phyloP scores from a whole-genome alignment of 192 early-diverging fungal species.

The Chytriomyces sp. region DNA sequence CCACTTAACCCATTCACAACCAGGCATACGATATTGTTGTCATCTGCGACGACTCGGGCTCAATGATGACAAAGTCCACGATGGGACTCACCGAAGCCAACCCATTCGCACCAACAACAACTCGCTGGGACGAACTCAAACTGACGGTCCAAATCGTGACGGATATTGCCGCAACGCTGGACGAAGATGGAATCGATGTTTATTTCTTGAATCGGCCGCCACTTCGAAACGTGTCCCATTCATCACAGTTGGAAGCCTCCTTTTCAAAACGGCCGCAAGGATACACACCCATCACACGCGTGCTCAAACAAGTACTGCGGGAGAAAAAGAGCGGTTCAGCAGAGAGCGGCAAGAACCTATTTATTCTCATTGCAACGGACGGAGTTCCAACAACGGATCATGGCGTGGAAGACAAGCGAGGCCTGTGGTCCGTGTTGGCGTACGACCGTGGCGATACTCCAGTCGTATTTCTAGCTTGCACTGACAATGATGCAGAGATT shows the following conservation, averaged over 20 bases:
- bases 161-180: slow-evolving; percentile 27
- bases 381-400: slow-evolving; percentile 17
- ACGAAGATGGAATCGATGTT: slow-evolving; percentile 34
- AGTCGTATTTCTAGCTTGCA: slow-evolving; percentile 18
- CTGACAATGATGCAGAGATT: slow-evolving; percentile 25
- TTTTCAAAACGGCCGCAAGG: background rate
- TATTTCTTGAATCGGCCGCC: slow-evolving; percentile 33
- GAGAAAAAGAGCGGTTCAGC: background rate
- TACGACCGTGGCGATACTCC: slow-evolving; percentile 16
- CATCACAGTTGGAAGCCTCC: background rate
- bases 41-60: slow-evolving; percentile 36
- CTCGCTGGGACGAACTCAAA: slow-evolving; percentile 40
- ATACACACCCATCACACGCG: slow-evolving; percentile 29
- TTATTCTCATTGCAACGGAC: slow-evolving; percentile 28
- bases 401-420: slow-evolving; percentile 5
- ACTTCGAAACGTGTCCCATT: slow-evolving; percentile 13
- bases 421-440: background rate
- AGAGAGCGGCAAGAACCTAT: slow-evolving; percentile 16
- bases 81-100: slow-evolving; percentile 6
- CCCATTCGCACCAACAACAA: slow-evolving; percentile 19
- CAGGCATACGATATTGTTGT: slow-evolving; percentile 34
- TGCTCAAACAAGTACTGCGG: slow-evolving; percentile 7
- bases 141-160: slow-evolving; percentile 19
- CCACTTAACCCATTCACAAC: no score
- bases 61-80: slow-evolving; percentile 17